Percentiles rank a stretch among this genome's conserved stretches.
These are phyloP conservation scores for Stromatinia cepivora DNA, from an alignment of 2,329 filamentous ascomycete genomes.

Conservation along the genomic window DNA sequence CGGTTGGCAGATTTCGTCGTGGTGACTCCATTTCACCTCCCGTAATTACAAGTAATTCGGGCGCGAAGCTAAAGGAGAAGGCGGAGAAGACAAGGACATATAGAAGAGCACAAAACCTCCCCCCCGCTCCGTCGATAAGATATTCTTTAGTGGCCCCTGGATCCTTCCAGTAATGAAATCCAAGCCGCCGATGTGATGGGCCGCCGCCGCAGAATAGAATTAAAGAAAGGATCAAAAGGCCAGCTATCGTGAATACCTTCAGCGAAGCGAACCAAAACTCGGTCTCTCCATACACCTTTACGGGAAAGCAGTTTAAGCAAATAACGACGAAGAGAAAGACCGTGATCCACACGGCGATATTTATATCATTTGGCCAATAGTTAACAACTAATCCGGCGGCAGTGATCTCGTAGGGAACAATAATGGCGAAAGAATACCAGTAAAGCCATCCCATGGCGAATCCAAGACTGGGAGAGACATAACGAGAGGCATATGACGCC, in stretches of 20 bases:
- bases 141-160: not conserved
- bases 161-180: not conserved
- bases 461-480: not conserved
- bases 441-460: constrained; percentile 1
- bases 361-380: not conserved
- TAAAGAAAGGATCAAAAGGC: not conserved
- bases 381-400: not conserved
- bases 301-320: not conserved
- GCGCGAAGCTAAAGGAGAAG: not conserved
- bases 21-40: constrained; percentile 3
- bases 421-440: not conserved
- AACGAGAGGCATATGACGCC: not conserved
- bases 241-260: not conserved
- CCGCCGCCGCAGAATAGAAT: not conserved
- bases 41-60: not conserved
- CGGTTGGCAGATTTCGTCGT: not conserved
- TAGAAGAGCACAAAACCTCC: not conserved
- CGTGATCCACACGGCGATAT: not conserved
- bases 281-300: not conserved
- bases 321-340: not conserved
- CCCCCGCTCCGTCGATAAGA: not conserved
- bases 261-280: not conserved
- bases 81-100: not conserved
- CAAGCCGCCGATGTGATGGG: not conserved
- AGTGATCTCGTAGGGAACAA: not conserved